Conservation (phyloP, 2,329 filamentous ascomycete genomes). For the Fusarium sp. region DNA sequence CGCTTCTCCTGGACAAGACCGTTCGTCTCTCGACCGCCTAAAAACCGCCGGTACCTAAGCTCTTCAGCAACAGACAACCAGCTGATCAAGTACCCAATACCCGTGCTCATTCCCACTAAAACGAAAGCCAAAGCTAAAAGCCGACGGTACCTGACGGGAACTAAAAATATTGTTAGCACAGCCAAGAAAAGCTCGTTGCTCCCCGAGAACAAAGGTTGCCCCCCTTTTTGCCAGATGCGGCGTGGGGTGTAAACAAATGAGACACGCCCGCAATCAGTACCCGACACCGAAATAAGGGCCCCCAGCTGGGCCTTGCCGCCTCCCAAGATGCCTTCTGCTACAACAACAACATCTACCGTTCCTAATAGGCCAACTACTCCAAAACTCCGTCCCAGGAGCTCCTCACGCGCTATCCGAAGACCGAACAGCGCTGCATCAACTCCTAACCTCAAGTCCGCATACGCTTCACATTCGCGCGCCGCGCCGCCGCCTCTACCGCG, state of each 20-base stretch:
- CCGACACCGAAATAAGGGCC: conserved; percentile 42
- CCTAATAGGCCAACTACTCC: conserved; percentile 30
- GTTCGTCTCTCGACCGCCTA: conserved; percentile 2
- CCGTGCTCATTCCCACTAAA: conserved; percentile 29
- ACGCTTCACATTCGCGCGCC: conserved; percentile 62
- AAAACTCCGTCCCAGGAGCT: conserved; percentile 38
- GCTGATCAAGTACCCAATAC: conserved; percentile 9
- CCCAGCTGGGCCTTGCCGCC: conserved; percentile 37
- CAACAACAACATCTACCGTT: conserved; percentile 40
- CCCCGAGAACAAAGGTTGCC: conserved; percentile 35
- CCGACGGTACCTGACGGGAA: conserved; percentile 36
- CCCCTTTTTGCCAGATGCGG: conserved; percentile 46
- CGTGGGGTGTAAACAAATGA: conserved; percentile 49
- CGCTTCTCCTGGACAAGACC: conserved; percentile 5
- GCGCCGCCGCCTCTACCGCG: conserved; percentile 66
- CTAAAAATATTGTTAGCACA: conserved; percentile 31
- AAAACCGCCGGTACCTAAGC: not conserved
- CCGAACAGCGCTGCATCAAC: conserved; percentile 64
- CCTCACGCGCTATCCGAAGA: conserved; percentile 57
- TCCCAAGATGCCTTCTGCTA: conserved; percentile 46
- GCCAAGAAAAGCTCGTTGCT: conserved; percentile 31
- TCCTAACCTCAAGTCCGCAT: conserved; percentile 68
- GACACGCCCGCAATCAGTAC: conserved; percentile 42
- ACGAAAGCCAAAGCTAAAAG: conserved; percentile 20
- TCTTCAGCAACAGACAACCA: conserved; percentile 4